Evolutionary conservation across 768 basidiomycete genomes (phyloP), one percentile per base, ranked within the genome.

Genomic region (Tylopilus subfusipes): DNA sequence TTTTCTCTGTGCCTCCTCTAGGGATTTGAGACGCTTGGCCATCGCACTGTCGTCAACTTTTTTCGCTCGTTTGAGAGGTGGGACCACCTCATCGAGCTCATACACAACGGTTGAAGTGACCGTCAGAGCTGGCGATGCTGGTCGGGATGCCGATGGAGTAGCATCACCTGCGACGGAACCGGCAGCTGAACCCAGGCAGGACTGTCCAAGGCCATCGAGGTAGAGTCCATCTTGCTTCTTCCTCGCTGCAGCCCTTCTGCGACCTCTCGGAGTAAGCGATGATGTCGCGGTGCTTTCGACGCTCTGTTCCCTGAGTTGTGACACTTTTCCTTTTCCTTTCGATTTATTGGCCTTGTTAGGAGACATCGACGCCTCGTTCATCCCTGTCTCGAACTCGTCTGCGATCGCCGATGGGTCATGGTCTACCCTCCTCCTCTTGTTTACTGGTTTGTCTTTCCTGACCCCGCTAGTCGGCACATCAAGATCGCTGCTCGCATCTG

Each of bases 1-100:
- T 72, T 92, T 93, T 54, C 82, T 79, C 73, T 94, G 93, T 0
- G 87, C 77, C 61, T 93, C 93, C 66, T 93, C 92, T 29, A 93
- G 67, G 7, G 82, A 77, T 68, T 84, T 86, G 54, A 92, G 76
- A 38, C 91, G 82, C 65, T 90, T 90, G 24, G 81, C 68, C 79
- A 88, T 86, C 4, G 82, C 78, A 52, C 69, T 73, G 43, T 87
- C 87, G 51, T 92, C 90, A 3, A 88, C 75, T 68, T 85, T 88
- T 69, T 88, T 90, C 6, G 88, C 89, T 63, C 79, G 83, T 72
- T 79, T 88, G 63, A 92, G 71, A 13, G 85, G 82, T 6, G 87
- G 88, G 36, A 88, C 79, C 9, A 71, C 64, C 57, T 89, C 88
- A 55, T 86, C 83, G 36, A 91, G 75, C 54, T 89, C 87, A 60